phyloP scores from a whole-genome alignment of 2,329 filamentous ascomycete species.

The Huntiella bhutanensis region DNA sequence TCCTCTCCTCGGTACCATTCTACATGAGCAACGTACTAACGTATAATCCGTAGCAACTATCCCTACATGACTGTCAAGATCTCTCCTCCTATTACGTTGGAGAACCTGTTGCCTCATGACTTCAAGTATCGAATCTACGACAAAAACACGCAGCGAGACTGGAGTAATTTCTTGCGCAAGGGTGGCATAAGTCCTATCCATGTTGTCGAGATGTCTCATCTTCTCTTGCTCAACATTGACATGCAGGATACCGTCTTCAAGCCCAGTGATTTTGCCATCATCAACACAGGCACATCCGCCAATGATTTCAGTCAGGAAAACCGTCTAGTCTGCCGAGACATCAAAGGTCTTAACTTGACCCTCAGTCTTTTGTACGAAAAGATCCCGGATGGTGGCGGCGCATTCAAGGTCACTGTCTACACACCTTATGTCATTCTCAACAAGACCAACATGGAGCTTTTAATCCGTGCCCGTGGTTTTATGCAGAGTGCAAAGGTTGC shows the following conservation, averaged over 20 bases:
- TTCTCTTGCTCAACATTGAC: slow-evolving; percentile 80
- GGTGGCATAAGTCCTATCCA: slow-evolving; percentile 94
- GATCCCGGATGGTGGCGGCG: slow-evolving; percentile 79
- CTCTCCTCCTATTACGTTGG: slow-evolving; percentile 79
- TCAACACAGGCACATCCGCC: slow-evolving; percentile 73
- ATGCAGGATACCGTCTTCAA: slow-evolving; percentile 95
- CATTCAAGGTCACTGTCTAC: slow-evolving; percentile 89
- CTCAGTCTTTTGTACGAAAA: slow-evolving; percentile 80
- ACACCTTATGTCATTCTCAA: slow-evolving; percentile 91
- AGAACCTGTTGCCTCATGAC: slow-evolving; percentile 88
- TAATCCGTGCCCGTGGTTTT: slow-evolving; percentile 75
- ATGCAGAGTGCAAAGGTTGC: slow-evolving; percentile 65
- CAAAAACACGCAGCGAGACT: slow-evolving; percentile 95
- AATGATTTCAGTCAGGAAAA: slow-evolving; percentile 69
- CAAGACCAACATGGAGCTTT: slow-evolving; percentile 78
- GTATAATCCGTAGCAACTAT: slow-evolving; percentile 40
- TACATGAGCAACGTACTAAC: neutral
- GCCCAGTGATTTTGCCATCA: slow-evolving; percentile 88
- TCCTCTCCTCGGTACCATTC: neutral
- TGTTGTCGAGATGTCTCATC: slow-evolving; percentile 85
- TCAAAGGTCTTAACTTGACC: slow-evolving; percentile 57
- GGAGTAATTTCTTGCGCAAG: slow-evolving; percentile 94
- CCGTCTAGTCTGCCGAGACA: slow-evolving; percentile 64
- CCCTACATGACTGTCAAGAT: slow-evolving; percentile 89
- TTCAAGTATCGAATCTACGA: slow-evolving; percentile 99